Percentiles rank a stretch among this genome's conserved stretches.
phyloP scores from a whole-genome alignment of 164 flowering plant species.

The Nymphaea thermarum region DNA sequence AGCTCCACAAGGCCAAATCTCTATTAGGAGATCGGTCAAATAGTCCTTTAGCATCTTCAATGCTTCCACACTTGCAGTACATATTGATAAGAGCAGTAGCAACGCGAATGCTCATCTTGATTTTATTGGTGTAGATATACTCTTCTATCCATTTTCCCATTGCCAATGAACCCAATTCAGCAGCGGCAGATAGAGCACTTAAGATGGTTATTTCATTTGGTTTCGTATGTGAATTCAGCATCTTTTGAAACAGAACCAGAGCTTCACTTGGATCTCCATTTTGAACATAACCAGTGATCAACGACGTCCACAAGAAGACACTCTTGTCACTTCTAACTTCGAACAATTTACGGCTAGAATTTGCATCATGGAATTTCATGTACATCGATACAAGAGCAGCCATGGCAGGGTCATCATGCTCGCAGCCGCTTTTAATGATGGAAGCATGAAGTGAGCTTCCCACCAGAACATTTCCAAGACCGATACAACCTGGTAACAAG shows the following conservation, averaged over 20 bases:
- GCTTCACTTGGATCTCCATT: constrained; percentile 22
- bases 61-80: constrained; percentile 32
- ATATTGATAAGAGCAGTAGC: constrained; percentile 29
- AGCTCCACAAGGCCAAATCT: constrained; percentile 32
- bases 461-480: constrained; percentile 9
- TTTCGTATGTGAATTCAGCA: constrained; percentile 10
- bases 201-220: constrained; percentile 25
- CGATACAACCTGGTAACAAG: constrained; percentile 13
- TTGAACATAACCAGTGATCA: constrained; percentile 28
- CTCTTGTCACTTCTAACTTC: constrained; percentile 13
- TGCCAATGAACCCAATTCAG: constrained; percentile 28
- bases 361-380: constrained; percentile 19
- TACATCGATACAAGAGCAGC: constrained; percentile 22
- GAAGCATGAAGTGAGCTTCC: constrained; percentile 22
- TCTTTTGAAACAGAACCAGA: constrained; percentile 15
- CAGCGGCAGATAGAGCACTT: constrained; percentile 27
- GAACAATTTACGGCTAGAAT: constrained; percentile 18
- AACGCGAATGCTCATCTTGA: constrained; percentile 16
- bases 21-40: constrained; percentile 15
- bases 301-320: constrained; percentile 26
- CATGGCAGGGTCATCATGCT: constrained; percentile 11
- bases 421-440: constrained; percentile 19
- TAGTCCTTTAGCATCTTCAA: constrained; percentile 18
- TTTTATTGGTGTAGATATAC: constrained; percentile 14
- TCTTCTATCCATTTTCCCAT: constrained; percentile 20